These are phyloP conservation scores for Blastobotrys indianensis DNA, from an alignment of 1,139 yeast genomes.

Conservation along the genomic window DNA sequence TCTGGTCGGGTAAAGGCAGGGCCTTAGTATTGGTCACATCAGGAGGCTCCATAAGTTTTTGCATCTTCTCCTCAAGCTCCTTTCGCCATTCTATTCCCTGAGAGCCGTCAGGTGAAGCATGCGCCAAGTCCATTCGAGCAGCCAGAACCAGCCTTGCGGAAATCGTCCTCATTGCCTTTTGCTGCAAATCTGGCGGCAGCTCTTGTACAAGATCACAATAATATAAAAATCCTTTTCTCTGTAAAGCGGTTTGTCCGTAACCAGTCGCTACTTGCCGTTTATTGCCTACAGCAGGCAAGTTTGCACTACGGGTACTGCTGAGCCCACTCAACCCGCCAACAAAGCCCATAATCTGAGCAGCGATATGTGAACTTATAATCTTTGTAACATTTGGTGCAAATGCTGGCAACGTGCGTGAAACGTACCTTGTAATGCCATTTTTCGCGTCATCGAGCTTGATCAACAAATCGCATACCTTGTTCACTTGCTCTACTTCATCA, in stretches of 20 bases:
- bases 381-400: slow-evolving; percentile 80
- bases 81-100: slow-evolving; percentile 53
- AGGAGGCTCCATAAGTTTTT: slow-evolving; percentile 74
- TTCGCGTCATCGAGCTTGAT: slow-evolving; percentile 44
- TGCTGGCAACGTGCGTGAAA: slow-evolving; percentile 49
- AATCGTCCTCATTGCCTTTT: slow-evolving; percentile 70
- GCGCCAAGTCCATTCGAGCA: slow-evolving; percentile 67
- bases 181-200: slow-evolving; percentile 52
- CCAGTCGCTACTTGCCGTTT: slow-evolving; percentile 46
- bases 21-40: slow-evolving; percentile 65
- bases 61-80: slow-evolving; percentile 60
- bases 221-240: slow-evolving; percentile 53
- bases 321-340: slow-evolving; percentile 69
- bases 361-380: slow-evolving; percentile 64
- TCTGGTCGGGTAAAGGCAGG: slow-evolving; percentile 75
- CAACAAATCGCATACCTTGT: slow-evolving; percentile 45
- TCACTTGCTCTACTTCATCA: slow-evolving; percentile 38
- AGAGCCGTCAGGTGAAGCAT: slow-evolving; percentile 43
- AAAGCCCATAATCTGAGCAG: slow-evolving; percentile 67
- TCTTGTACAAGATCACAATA: slow-evolving; percentile 34
- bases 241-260: slow-evolving; percentile 41
- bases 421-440: slow-evolving; percentile 44
- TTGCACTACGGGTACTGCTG: slow-evolving; percentile 74
- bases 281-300: slow-evolving; percentile 72
- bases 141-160: slow-evolving; percentile 79